phyloP scores from a whole-genome alignment of 495 filamentous ascomycete genomes.

The Podospora bellae-mahoneyi region DNA sequence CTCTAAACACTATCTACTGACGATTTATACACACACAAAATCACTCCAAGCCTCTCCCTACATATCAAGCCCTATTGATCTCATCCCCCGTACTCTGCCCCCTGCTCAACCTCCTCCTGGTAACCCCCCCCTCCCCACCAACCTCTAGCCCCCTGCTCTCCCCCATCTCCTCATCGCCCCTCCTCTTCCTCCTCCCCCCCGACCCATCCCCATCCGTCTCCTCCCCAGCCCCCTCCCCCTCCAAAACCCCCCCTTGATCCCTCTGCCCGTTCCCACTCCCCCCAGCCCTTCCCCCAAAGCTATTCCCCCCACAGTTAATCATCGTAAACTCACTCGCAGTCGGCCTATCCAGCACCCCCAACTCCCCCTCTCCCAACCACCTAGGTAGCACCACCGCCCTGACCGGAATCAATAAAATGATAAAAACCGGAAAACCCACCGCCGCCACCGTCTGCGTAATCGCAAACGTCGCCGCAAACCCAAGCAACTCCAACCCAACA shows the following conservation, averaged over 20 bases:
- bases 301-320: conserved; percentile 74
- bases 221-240: conserved; percentile 1
- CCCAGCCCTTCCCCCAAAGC: conserved; percentile 38
- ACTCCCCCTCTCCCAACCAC: conserved; percentile 65
- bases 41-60: neutral
- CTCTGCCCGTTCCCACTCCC: neutral
- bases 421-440: conserved; percentile 89
- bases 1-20: neutral
- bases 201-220: conserved; percentile 14
- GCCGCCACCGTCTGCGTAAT: conserved; percentile 94
- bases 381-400: conserved; percentile 69
- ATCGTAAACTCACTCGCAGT: conserved; percentile 83
- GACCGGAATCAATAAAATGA: conserved; percentile 74
- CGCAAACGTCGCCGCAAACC: conserved; percentile 86
- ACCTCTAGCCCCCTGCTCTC: conserved; percentile 16
- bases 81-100: conserved; percentile 5
- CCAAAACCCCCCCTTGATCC: neutral
- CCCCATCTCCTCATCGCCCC: conserved; percentile 35
- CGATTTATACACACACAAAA: neutral
- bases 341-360: conserved; percentile 69
- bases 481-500: conserved; percentile 69
- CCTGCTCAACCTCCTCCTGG: conserved; percentile 17
- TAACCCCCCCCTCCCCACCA: conserved; percentile 10
- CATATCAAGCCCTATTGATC: neutral
- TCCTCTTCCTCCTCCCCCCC: conserved; percentile 9